These are phyloP conservation scores for Prunus persica DNA, from an alignment of 306 rosid species.

Conservation along the genomic window Prunus_persica_NCBIv2 NC_034016.1:17050001-17050500, in stretches of 20 bases:
- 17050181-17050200: neutral
- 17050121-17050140: neutral
- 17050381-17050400: too few relatives aligned
- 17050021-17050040: neutral
- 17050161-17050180: constrained; percentile 15
- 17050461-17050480: neutral
- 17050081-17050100: neutral
- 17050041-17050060: neutral
- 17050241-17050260: neutral
- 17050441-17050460: neutral
- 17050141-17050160: neutral
- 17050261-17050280: neutral
- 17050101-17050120: neutral
- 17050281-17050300: neutral
- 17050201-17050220: neutral
- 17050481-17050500: neutral
- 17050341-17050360: neutral
- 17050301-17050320: neutral
- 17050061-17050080: neutral
- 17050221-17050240: neutral
- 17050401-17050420: too few relatives aligned
- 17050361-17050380: neutral
- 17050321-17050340: neutral
- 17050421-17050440: neutral
- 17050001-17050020: neutral